These are phyloP conservation scores for Xylariaceae sp. DNA, from an alignment of 2,329 filamentous ascomycete genomes.

Conservation along the genomic window DNA sequence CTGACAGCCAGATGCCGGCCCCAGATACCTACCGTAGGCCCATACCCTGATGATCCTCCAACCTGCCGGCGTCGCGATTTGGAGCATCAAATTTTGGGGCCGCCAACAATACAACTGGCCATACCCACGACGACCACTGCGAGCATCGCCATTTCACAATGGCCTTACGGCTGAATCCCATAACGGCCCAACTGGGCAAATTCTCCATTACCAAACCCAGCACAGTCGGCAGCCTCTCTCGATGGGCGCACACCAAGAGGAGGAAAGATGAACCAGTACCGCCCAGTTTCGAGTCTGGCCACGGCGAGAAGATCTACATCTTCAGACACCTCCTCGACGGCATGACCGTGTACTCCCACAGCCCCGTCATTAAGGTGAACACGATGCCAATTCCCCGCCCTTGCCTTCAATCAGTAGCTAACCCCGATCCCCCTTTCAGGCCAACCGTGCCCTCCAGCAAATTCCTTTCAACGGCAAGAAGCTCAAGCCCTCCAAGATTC, in stretches of 20 bases:
- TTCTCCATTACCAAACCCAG: conserved; percentile 34
- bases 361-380: conserved; percentile 43
- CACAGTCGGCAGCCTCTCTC: conserved; percentile 38
- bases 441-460: conserved; percentile 25
- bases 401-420: neutral
- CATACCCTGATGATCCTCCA: too few species aligned
- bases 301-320: conserved; percentile 59
- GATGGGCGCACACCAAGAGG: conserved; percentile 9
- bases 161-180: conserved; percentile 39
- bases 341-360: conserved; percentile 53
- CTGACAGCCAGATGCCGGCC: too few species aligned
- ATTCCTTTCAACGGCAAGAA: conserved; percentile 66
- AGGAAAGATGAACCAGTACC: conserved; percentile 19
- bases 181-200: conserved; percentile 38
- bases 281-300: conserved; percentile 34
- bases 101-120: too few species aligned
- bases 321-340: conserved; percentile 50
- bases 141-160: conserved; percentile 10
- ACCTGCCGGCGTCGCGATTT: too few species aligned
- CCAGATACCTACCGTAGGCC: too few species aligned
- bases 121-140: too few species aligned
- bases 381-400: neutral
- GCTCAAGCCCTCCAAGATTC: conserved; percentile 58
- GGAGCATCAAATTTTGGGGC: too few species aligned
- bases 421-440: conserved; percentile 15